phyloP scores from a whole-genome alignment of 2,329 filamentous ascomycete genomes.

The Fusarium xyrophilum region DNA sequence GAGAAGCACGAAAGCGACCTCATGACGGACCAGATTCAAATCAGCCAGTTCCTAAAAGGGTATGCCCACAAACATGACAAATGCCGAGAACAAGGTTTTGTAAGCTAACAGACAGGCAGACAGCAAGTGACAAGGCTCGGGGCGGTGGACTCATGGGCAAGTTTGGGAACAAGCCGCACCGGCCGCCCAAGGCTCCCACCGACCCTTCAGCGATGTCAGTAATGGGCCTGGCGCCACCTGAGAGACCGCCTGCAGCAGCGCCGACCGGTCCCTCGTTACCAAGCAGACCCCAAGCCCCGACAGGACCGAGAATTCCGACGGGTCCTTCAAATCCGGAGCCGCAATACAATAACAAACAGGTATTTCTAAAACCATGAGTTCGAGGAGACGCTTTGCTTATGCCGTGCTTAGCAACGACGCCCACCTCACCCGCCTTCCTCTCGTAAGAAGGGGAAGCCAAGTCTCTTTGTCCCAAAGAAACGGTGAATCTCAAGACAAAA shows the following conservation, averaged over 20 bases:
- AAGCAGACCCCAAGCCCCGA: slow-evolving; percentile 6
- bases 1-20: slow-evolving; percentile 52
- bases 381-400: slow-evolving; percentile 21
- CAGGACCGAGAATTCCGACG: slow-evolving; percentile 22
- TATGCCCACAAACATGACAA: slow-evolving; percentile 43
- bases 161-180: slow-evolving; percentile 45
- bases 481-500: slow-evolving; percentile 31
- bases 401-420: slow-evolving; percentile 20
- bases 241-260: slow-evolving; percentile 48
- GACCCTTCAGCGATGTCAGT: slow-evolving; percentile 62
- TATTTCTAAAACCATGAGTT: slow-evolving; percentile 5
- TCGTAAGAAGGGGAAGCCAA: slow-evolving; percentile 52
- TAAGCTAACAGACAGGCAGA: slow-evolving; percentile 41
- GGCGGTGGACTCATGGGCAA: slow-evolving; percentile 47
- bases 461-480: slow-evolving; percentile 54
- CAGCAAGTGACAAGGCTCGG: slow-evolving; percentile 43
- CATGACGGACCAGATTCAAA: slow-evolving; percentile 48
- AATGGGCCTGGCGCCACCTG: slow-evolving; percentile 56
- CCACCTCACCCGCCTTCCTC: slow-evolving; percentile 39
- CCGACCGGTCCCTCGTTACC: slow-evolving; percentile 23
- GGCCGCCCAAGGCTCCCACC: slow-evolving; percentile 44
- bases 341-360: slow-evolving; percentile 32
- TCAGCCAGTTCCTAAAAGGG: slow-evolving; percentile 50
- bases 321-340: slow-evolving; percentile 34
- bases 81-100: neutral